Evolutionary conservation across 805 yeast genomes (phyloP), one percentile per base, ranked within the genome.

Genomic region (Kuraishia piskuri): DNA sequence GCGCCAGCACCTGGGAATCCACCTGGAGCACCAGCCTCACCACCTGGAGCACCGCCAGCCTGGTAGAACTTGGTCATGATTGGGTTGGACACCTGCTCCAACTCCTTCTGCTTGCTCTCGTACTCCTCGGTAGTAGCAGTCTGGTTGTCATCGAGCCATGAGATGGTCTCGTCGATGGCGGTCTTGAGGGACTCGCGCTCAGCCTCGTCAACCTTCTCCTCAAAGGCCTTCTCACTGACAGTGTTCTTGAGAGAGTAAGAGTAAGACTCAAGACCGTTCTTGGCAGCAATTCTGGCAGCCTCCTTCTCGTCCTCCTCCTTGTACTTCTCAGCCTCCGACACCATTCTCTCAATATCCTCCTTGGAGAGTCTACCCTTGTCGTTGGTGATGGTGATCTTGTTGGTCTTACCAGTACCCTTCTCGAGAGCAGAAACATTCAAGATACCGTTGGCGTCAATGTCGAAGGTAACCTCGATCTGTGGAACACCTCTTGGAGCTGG

Each of bases 51-150:
- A 72, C 90, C 96, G 72, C 90, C 96, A 62, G 86, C 90, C 74
- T 88, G 94, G 85, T 92, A 92, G 82, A 94, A 90, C 82, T 91
- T 90, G 72, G 90, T 82, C 90, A 91, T 86, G 76, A 91, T 89
- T 73, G 97, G 97, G 82, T 91, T 91, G 63, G 96, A 96, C 74
- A 86, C 79, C 63, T 82, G 86, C 80, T 92, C 97, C 68, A 91
- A 84, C 77, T 90, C 97, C 85, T 91, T 91, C 80, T 90, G 96
- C 79, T 82, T 86, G 76, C 87, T 96, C 68, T 83, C 79, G 73
- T 76, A 91, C 80, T 91, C 98, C 70, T 92, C 97, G 56, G 88
- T 82, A 53, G 96, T 72, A 63, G 96, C 97, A 60, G 97, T 82
- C 76, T 86, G 92, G 80, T 90, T 89, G 64, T 82, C 81, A 74